Conservation (phyloP, 2,329 filamentous ascomycete genomes). For the Aspergillus vadensis region DNA sequence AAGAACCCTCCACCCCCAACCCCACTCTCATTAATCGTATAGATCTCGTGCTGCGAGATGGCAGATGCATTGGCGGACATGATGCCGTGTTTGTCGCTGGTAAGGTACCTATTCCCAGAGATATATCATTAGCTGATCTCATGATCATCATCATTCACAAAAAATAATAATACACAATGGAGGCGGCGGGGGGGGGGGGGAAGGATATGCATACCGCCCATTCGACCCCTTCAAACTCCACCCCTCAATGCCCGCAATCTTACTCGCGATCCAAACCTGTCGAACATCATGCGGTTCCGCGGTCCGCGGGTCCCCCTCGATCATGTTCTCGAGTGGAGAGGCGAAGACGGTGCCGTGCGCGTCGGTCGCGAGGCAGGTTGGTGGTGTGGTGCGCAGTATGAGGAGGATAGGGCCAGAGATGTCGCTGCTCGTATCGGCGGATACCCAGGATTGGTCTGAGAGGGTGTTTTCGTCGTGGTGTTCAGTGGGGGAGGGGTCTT, state of each 20-base stretch:
- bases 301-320: constrained; percentile 77
- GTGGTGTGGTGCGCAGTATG: constrained; percentile 73
- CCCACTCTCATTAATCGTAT: constrained; percentile 50
- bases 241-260: constrained; percentile 76
- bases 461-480: constrained; percentile 42
- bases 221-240: constrained; percentile 89
- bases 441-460: constrained; percentile 85
- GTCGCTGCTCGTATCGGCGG: constrained; percentile 72
- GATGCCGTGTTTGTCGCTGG: constrained; percentile 80
- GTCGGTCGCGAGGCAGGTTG: constrained; percentile 80
- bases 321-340: constrained; percentile 79
- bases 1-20: not conserved
- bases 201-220: constrained; percentile 61
- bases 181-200: too few species aligned
- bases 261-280: constrained; percentile 91
- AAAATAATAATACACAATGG: not conserved
- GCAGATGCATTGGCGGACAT: constrained; percentile 78
- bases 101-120: constrained; percentile 65
- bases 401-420: constrained; percentile 80
- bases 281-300: constrained; percentile 94
- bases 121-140: not conserved
- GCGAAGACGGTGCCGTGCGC: constrained; percentile 84
- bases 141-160: not conserved
- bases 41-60: constrained; percentile 80
- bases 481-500: constrained; percentile 21